Evolutionary conservation across 2,329 filamentous ascomycete species (phyloP), one percentile per base, ranked within the genome.

Genomic region (Sporothrix inflata): DNA sequence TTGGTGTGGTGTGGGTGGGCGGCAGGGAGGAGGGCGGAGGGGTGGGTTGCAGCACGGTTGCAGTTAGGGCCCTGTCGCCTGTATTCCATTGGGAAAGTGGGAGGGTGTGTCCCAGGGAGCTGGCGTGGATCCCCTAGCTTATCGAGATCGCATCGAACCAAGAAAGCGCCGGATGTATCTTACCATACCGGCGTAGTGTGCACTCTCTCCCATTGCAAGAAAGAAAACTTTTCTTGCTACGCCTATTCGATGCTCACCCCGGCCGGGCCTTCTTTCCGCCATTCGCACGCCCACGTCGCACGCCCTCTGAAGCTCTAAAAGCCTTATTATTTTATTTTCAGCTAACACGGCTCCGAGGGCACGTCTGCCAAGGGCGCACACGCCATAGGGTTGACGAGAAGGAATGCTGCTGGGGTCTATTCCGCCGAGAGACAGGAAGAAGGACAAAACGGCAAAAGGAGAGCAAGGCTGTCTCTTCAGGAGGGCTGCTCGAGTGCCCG

Each of bases 81-180:
- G 16, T 21, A n/a, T 34, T 3, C 30, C 30, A 21, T 61, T 38
- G 55, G 55, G 27, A 40, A 61, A 12, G 34, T 34, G n/a, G 19
- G 57, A 65, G 24, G 24, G 45, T 30, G 45, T 51, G 21, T 66
- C 27, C 65, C 53, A 63, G n/a, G 42, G 12, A 51, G 45, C 27
- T 60, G 53, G 24, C 53, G 19, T 42, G 27, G n/a, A 16, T 45
- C 60, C 11, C 8, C 34, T 16, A 38, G 60, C 69, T 65, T 71
- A 71, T 71, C 60, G 47, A 71, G 60, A 71, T 71, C 69, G 40
- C 55, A 61, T 49, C 68, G 53, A 47, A 49, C 53, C 38, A 70
- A 47, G n/a, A 9, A 47, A 69, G 49, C 49, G 49, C 51, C 67
- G 38, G 49, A 12, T 57, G n/a, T 57, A 42, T 45, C 38, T 21